Base-by-base conservation (phyloP, 768 basidiomycete species). In the Trametes sanguinea region DNA sequence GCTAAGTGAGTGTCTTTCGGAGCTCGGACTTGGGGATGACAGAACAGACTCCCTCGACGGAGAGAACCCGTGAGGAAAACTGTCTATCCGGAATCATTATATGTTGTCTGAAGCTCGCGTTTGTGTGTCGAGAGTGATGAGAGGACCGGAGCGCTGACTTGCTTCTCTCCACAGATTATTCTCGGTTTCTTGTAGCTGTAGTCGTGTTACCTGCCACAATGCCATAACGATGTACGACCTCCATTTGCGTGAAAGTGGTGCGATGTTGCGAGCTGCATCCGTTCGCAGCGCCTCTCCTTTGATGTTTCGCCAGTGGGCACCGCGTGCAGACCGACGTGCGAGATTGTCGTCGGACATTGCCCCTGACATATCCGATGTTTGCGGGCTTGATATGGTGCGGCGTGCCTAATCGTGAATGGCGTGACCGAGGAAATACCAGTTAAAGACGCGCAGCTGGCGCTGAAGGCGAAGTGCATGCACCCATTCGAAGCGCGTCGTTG, bases 41-140 rank as follows among this genome's bases (percentile, higher is more conserved):
- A 86, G 84, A 75, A 80, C 85, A 90, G 91, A 92, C 92, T 93
- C 92, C 92, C 92, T 93, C 91, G 73, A 88, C 91, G 78, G 91
- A 93, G 85, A 80, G 77, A 73, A 73, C 70, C 65, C 54, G 75
- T 78, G 90, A 86, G 81, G 91, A 91, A 77, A 76, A 56, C 72
- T 68, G 86, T 88, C 87, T 90, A 88, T 83, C 89, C 89, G 89
- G 89, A 91, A 91, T 90, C 89, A 89, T 87, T 86, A 86, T 86
- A 71, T 30, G 73, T 80, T 77, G 80, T 88, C 90, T 92, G 90
- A 92, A 56, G 14, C 43, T 51, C 22, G 30, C 35, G 29, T 11
- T n/a, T 22, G 22, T 22, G n/a, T 40, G 4, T 22, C 35, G 45
- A 22, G 42, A 22, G 22, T 51, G 33, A 42, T 37, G 40, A 1